Percentiles rank a stretch among this genome's conserved stretches.
phyloP scores from a whole-genome alignment of 75 land plant genomes.

The Sequoia sempervirens region DNA sequence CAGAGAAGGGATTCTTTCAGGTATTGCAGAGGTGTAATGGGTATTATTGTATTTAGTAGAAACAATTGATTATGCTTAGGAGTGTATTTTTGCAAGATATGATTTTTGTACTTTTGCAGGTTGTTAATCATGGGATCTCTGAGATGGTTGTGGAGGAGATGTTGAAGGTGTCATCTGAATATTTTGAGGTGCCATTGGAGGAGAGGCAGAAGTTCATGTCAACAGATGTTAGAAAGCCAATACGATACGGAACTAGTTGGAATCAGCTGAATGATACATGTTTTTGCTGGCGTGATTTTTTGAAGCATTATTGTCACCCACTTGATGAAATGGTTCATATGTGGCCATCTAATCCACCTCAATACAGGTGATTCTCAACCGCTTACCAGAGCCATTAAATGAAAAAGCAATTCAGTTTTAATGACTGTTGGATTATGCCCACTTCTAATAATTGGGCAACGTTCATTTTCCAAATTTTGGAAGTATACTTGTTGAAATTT shows the following conservation, averaged over 20 bases:
- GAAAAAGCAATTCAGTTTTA: not conserved
- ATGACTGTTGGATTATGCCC: not conserved
- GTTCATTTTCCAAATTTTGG: too few species aligned
- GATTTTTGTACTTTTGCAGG: conserved; percentile 7
- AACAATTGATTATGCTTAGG: not conserved
- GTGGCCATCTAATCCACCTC: conserved; percentile 53
- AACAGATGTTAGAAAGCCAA: conserved; percentile 26
- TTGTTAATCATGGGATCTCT: conserved; percentile 37
- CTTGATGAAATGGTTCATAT: conserved; percentile 4
- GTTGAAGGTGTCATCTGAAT: conserved; percentile 31
- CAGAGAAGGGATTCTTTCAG: conserved; percentile 64
- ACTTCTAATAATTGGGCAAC: not conserved
- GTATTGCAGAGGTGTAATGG: conserved; percentile 16
- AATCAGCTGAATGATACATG: conserved; percentile 46
- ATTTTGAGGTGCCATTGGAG: conserved; percentile 49
- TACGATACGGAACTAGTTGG: conserved; percentile 59
- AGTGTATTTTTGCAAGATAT: not conserved
- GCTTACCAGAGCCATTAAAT: not conserved
- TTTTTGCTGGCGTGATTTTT: conserved; percentile 67
- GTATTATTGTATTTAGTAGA: not conserved
- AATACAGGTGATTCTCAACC: conserved; percentile 28
- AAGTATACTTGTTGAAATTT: too few species aligned
- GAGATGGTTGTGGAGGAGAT: conserved; percentile 15
- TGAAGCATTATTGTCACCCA: conserved; percentile 42
- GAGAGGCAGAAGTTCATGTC: conserved; percentile 54